phyloP scores from a whole-genome alignment of 2,329 filamentous ascomycete species.

The Cercospora sesami region DNA sequence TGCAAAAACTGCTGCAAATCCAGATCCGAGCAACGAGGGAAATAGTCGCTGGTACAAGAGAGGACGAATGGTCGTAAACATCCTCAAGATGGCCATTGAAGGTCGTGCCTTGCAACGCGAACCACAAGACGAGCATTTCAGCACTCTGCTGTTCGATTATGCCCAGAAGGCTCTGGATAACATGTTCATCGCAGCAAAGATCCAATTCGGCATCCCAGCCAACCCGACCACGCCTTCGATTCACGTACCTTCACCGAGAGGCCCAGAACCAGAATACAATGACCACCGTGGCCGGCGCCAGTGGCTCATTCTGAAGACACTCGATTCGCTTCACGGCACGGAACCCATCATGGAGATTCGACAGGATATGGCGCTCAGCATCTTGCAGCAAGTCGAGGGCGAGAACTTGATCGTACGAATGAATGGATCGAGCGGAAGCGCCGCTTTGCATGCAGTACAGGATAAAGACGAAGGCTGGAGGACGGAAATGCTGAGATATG shows the following conservation, averaged over 20 bases:
- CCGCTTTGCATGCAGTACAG: neutral
- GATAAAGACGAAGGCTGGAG: constrained; percentile 5
- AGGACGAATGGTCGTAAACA: neutral
- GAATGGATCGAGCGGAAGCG: neutral
- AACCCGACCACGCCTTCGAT: neutral
- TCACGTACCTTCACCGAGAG: neutral
- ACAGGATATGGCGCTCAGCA: neutral
- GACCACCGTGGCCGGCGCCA: neutral
- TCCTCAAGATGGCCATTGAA: neutral
- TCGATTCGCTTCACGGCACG: neutral
- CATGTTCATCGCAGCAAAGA: constrained; percentile 1
- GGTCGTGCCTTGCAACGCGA: constrained; percentile 2
- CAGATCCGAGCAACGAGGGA: neutral
- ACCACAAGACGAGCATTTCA: neutral
- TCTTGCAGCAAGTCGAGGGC: neutral
- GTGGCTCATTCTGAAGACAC: constrained; percentile 4
- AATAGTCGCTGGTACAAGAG: neutral
- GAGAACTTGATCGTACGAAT: neutral
- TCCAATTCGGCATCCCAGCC: neutral
- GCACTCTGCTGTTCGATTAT: neutral
- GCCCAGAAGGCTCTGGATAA: neutral
- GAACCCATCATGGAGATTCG: neutral
- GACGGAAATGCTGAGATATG: constrained; percentile 5
- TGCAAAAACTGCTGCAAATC: too few relatives aligned
- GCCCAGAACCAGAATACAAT: neutral